Conservation (phyloP, 1,284 basidiomycete species). For the Phaffia rhodozyma region DNA sequence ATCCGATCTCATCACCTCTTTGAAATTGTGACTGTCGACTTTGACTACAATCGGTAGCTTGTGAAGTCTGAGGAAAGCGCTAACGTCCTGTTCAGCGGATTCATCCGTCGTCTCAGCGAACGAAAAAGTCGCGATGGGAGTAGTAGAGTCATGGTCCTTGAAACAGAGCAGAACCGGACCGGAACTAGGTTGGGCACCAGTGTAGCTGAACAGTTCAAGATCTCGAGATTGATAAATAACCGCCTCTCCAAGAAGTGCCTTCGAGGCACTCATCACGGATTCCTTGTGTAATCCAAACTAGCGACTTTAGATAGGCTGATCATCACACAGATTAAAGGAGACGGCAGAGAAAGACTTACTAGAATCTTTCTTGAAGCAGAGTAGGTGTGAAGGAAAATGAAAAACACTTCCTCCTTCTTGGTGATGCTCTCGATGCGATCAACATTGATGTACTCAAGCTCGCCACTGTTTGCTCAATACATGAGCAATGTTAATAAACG, state of each 20-base stretch:
- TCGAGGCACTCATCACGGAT: slow-evolving; percentile 41
- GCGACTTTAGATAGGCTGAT: slow-evolving; percentile 22
- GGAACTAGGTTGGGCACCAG: slow-evolving; percentile 40
- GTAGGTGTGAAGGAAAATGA: slow-evolving; percentile 55
- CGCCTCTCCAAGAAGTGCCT: slow-evolving; percentile 55
- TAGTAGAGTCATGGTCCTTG: slow-evolving; percentile 46
- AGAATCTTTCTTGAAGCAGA: slow-evolving; percentile 32
- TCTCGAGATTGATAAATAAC: slow-evolving; percentile 45
- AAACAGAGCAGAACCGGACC: slow-evolving; percentile 56
- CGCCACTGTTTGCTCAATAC: slow-evolving; percentile 30
- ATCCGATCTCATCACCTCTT: slow-evolving; percentile 62
- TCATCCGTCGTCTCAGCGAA: slow-evolving; percentile 23
- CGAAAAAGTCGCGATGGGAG: slow-evolving; percentile 27
- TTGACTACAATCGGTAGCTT: slow-evolving; percentile 58
- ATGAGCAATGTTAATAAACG: slow-evolving; percentile 3
- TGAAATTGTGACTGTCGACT: slow-evolving; percentile 61
- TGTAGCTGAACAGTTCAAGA: slow-evolving; percentile 43
- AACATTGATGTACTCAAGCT: slow-evolving; percentile 40
- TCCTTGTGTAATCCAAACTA: slow-evolving; percentile 31
- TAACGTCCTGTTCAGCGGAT: slow-evolving; percentile 22
- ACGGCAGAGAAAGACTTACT: slow-evolving; percentile 24
- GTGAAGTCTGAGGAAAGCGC: slow-evolving; percentile 50
- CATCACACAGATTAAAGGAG: slow-evolving; percentile 31
- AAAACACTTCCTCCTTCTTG: slow-evolving; percentile 51
- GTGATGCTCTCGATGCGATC: slow-evolving; percentile 43